phyloP scores from a whole-genome alignment of 2,329 filamentous ascomycete species.

The Pestalotiopsis sp. region DNA sequence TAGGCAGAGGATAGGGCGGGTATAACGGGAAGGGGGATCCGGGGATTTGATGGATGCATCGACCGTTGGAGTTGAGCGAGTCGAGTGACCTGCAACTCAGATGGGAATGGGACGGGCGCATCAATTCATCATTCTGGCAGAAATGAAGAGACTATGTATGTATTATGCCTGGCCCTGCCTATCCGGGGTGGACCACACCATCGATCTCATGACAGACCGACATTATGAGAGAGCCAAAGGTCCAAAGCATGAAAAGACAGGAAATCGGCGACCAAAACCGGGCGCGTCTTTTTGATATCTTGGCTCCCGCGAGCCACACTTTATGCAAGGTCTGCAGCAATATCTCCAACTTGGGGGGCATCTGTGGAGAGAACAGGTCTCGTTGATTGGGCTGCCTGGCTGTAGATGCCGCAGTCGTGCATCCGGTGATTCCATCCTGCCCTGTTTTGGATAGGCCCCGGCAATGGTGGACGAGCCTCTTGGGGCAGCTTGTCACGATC shows the following conservation, averaged over 20 bases:
- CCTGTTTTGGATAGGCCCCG: conserved; percentile 8
- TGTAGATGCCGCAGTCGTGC: not conserved
- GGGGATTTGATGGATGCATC: too few relatives aligned
- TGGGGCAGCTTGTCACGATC: conserved; percentile 6
- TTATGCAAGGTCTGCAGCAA: conserved; percentile 3
- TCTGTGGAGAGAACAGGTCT: not conserved
- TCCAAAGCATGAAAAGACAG: not conserved
- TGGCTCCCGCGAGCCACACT: not conserved
- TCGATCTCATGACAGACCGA: not conserved
- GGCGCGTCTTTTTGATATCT: not conserved
- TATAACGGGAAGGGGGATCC: too few relatives aligned
- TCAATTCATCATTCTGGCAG: not conserved
- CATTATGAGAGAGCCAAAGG: not conserved
- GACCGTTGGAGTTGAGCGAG: too few relatives aligned
- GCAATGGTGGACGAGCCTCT: not conserved
- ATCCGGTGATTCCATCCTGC: conserved; percentile 9
- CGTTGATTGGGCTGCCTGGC: not conserved
- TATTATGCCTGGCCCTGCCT: not conserved
- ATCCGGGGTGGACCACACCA: not conserved
- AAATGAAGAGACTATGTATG: not conserved
- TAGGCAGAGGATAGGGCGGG: too few relatives aligned
- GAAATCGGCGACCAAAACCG: not conserved
- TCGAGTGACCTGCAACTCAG: too few relatives aligned
- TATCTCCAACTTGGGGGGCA: not conserved
- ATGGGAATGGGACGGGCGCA: not conserved